Percentiles rank a stretch among this genome's conserved stretches.
Conservation (phyloP, 495 filamentous ascomycete species). For the Xylaria venustula region DNA sequence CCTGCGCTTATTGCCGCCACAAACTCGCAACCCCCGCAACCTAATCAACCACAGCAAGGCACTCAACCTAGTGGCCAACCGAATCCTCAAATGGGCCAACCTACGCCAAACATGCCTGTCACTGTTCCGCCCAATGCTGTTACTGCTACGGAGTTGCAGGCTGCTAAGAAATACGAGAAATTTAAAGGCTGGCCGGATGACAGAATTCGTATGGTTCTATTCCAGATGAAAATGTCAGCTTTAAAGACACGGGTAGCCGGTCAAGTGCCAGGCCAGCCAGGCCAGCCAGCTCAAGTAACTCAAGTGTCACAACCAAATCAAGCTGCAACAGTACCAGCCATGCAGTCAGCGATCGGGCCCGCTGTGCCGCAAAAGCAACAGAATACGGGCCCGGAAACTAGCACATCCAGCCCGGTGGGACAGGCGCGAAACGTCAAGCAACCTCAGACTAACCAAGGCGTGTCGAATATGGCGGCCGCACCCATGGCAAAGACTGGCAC, state of each 20-base stretch:
- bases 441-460: constrained; percentile 19
- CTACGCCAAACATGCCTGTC: constrained; percentile 22
- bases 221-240: constrained; percentile 28
- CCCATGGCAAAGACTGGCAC: constrained; percentile 29
- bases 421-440: constrained; percentile 26
- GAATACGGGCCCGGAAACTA: constrained; percentile 18
- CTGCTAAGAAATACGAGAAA: constrained; percentile 37
- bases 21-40: constrained; percentile 20
- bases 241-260: constrained; percentile 30
- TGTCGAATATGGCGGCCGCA: constrained; percentile 13
- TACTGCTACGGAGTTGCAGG: constrained; percentile 45
- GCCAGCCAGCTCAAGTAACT: constrained; percentile 15
- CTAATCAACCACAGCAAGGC: constrained; percentile 31
- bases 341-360: constrained; percentile 13
- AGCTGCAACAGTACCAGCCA: constrained; percentile 37
- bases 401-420: constrained; percentile 11
- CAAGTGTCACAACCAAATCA: constrained; percentile 35
- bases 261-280: constrained; percentile 12
- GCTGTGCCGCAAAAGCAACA: constrained; percentile 20
- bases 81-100: constrained; percentile 17
- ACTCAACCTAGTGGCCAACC: constrained; percentile 38
- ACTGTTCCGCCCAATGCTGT: constrained; percentile 20
- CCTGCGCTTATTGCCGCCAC: constrained; percentile 15
- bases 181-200: constrained; percentile 50
- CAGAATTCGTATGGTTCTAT: constrained; percentile 42